Evolutionary conservation across 176 grass and related monocot genomes (phyloP).

Genomic region (Oryza meyeriana): DNA sequence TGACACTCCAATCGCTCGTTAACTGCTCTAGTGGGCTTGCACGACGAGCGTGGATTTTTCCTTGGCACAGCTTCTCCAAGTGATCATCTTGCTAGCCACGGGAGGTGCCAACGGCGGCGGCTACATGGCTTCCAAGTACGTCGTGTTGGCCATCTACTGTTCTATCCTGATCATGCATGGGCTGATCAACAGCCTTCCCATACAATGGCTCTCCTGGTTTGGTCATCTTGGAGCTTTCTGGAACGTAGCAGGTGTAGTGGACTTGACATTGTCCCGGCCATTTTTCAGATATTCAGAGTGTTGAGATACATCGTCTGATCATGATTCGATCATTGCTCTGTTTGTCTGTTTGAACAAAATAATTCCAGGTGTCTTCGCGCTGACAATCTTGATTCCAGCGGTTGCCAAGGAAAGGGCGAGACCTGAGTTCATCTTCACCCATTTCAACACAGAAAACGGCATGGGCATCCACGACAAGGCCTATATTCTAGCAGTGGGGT

Average conservation of each 20-base stretch:
- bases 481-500: slow-evolving; percentile 62
- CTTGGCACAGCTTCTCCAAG: slow-evolving; percentile 68
- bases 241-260: slow-evolving; percentile 37
- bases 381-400: slow-evolving; percentile 50
- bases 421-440: slow-evolving; percentile 55
- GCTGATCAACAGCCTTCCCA: slow-evolving; percentile 64
- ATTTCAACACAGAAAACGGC: slow-evolving; percentile 62
- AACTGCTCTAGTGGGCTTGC: slow-evolving; percentile 45
- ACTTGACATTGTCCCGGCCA: neutral
- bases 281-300: neutral
- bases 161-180: slow-evolving; percentile 48
- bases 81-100: slow-evolving; percentile 64
- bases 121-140: slow-evolving; percentile 65
- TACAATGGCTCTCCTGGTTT: slow-evolving; percentile 44
- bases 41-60: slow-evolving; percentile 70
- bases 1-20: neutral
- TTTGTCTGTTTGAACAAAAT: neutral
- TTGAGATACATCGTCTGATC: neutral
- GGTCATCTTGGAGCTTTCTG: slow-evolving; percentile 51
- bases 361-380: slow-evolving; percentile 33
- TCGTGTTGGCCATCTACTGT: slow-evolving; percentile 52
- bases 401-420: slow-evolving; percentile 53
- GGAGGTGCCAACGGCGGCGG: slow-evolving; percentile 65
- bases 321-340: neutral
- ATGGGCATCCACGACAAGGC: slow-evolving; percentile 44